Evolutionary conservation across 257 asterid genomes (phyloP).

Genomic region (Striga asiatica): DNA sequence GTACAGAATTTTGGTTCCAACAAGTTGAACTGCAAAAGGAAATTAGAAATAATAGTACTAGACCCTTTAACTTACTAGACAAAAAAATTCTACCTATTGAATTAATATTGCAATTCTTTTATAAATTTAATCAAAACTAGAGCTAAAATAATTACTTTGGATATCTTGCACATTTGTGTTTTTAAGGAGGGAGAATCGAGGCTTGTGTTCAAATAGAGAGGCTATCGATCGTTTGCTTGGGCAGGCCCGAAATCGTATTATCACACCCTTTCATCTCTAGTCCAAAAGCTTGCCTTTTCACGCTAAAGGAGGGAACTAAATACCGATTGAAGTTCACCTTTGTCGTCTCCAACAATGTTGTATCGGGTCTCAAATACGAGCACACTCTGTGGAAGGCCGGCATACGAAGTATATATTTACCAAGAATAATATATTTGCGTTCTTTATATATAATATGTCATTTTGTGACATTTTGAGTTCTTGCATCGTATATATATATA

Average conservation of each 20-base stretch:
- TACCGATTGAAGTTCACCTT: slow-evolving; percentile 39
- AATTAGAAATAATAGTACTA: too few relatives aligned
- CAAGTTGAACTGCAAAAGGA: too few relatives aligned
- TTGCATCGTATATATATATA: too few relatives aligned
- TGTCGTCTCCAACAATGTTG: slow-evolving; percentile 32
- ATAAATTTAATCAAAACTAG: too few relatives aligned
- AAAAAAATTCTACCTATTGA: too few relatives aligned
- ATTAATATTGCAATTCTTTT: too few relatives aligned
- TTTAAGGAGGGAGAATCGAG: slow-evolving; percentile 8
- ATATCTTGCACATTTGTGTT: neutral
- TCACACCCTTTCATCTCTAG: slow-evolving; percentile 37
- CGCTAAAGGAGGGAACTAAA: slow-evolving; percentile 42
- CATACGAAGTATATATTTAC: slow-evolving; percentile 29
- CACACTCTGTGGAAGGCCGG: slow-evolving; percentile 48
- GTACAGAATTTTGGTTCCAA: too few relatives aligned
- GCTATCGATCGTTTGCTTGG: slow-evolving; percentile 33
- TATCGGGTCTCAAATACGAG: slow-evolving; percentile 40
- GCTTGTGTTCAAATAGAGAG: slow-evolving; percentile 28
- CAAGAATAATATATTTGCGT: too few relatives aligned
- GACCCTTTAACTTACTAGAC: too few relatives aligned
- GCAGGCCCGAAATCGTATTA: slow-evolving; percentile 30
- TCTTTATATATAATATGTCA: too few relatives aligned
- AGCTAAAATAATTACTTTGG: too few relatives aligned
- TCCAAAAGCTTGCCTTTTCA: slow-evolving; percentile 44
- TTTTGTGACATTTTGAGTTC: too few relatives aligned